Base-by-base conservation (phyloP, 75 land plant species). In the Selaginella tamariscina region DNA sequence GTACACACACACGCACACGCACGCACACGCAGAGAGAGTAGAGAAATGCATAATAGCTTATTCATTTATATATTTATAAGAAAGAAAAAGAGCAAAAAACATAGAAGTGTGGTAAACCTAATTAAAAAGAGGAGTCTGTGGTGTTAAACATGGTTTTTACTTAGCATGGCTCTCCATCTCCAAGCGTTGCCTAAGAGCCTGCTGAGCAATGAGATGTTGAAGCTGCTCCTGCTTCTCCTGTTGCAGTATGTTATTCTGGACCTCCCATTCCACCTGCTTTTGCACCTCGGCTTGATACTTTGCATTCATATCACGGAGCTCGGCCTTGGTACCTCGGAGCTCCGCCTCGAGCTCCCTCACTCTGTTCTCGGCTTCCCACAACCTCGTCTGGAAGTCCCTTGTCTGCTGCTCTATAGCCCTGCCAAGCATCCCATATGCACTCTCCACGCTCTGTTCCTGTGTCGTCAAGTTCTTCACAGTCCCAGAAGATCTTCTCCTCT, bases 141-240 rank as follows among this genome's bases (percentile, higher is more conserved):
- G n/a, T n/a, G n/a, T n/a, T n/a, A n/a, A n/a, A n/a, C n/a, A n/a
- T n/a, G n/a, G n/a, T n/a, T n/a, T n/a, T n/a, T n/a, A n/a, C n/a
- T n/a, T n/a, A n/a, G n/a, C n/a, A n/a, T n/a, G n/a, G n/a, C n/a
- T n/a, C n/a, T n/a, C n/a, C 62, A 59, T 9, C 26, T 59, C 62
- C 62, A 59, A 23, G 21, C 26, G 62, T n/a, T 59, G 62, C 26
- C 24, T 23, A 2, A 59, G 23, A 59, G 62, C 62, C 26, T 59
- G 62, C 26, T 59, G 62, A 59, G 27, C 26, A 9, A 21, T n/a
- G 9, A 59, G 26, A 59, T 2, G 9, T 59, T 59, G 62, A 8
- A 59, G n/a, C n/a, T 59, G 62, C 8, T 59, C 62, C 62, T 59
- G 27, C 26, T 59, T 59, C n/a, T 59, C 62, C 26, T 59, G 27